Base-by-base conservation (phyloP, 2,329 filamentous ascomycete species). In the Pseudocercospora musae region DNA sequence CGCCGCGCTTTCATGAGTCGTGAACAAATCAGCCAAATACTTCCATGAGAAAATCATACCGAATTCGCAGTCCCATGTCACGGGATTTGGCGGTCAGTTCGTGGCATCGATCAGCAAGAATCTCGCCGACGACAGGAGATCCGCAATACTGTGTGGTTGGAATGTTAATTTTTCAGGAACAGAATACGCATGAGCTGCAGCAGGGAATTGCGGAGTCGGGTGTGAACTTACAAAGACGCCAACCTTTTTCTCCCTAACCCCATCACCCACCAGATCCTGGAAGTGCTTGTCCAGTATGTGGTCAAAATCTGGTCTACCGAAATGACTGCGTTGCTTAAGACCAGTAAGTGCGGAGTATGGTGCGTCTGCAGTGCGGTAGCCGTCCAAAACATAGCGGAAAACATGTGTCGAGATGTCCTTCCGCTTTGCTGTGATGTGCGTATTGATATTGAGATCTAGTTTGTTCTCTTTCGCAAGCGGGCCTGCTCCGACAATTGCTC, bases 1-100 rank as follows among this genome's bases (percentile, higher is more conserved):
- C 25, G 48, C 48, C 48, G 23, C 23, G 48, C 25, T n/a, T 23
- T n/a, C 48, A 25, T 25, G 20, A 13, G 15, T 18, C 25, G 10
- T 18, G 21, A 29, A 25, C 4, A 23, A 29, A n/a, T 61, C 44
- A 69, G 11, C 79, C 81, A 74, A 86, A 86, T 0, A 85, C 82
- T 66, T 85, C 84, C 59, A 84, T 83, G 78, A 84, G 82, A 58
- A 86, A 86, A 58, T 82, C 77, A 70, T 86, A 86, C 69, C 84
- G 76, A 31, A 86, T 77, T 68, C 79, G 81, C 54, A 78, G 80
- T 15, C 79, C 81, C 65, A 85, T 82, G n/a, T 79, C 74, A 29
- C 81, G 75, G 0, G 81, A 83, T 64, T 82, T 78, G 1, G 80
- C 75, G 9, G 81, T 85, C 67, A 86, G 70, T 63, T 78, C 74